Evolutionary conservation across 306 rosid genomes (phyloP).

Genomic region (Gleditsia sinensis): DNA sequence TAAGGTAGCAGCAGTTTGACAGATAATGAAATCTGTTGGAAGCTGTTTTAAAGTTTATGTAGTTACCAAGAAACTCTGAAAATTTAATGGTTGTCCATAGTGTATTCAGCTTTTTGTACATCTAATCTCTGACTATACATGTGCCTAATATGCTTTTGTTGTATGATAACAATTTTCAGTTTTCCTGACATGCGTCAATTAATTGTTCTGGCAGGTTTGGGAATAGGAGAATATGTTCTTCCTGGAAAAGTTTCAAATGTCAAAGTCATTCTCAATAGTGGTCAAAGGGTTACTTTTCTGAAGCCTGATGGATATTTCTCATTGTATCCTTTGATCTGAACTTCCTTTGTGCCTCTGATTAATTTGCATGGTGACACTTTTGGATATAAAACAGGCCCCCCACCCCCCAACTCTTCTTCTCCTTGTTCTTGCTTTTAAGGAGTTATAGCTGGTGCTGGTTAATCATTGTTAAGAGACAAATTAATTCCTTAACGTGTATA

Average conservation of each 20-base stretch:
- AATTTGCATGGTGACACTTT: conserved; percentile 20
- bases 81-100: conserved; percentile 8
- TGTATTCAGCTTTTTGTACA: neutral
- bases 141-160: conserved; percentile 1
- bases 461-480: neutral
- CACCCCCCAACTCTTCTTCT: neutral
- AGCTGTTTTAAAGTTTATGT: neutral
- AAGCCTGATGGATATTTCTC: conserved; percentile 93
- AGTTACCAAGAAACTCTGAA: conserved; percentile 16
- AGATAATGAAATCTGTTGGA: neutral
- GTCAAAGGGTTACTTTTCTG: conserved; percentile 82
- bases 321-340: conserved; percentile 71
- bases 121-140: neutral
- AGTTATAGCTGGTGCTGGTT: conserved; percentile 15
- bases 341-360: neutral
- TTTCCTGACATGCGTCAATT: neutral
- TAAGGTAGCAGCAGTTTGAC: neutral
- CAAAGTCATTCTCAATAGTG: conserved; percentile 89
- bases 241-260: conserved; percentile 71
- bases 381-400: neutral
- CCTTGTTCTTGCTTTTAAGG: conserved; percentile 4
- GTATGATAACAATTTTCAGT: neutral
- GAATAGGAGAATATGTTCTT: conserved; percentile 56
- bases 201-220: conserved; percentile 55
- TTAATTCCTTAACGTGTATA: conserved; percentile 54